A percentile compares a stretch with the other conserved stretches of the same genome.
These are phyloP conservation scores for Fallopia convolvulus DNA, from an alignment of 148 eudicot species.

Conservation along the genomic window DNA sequence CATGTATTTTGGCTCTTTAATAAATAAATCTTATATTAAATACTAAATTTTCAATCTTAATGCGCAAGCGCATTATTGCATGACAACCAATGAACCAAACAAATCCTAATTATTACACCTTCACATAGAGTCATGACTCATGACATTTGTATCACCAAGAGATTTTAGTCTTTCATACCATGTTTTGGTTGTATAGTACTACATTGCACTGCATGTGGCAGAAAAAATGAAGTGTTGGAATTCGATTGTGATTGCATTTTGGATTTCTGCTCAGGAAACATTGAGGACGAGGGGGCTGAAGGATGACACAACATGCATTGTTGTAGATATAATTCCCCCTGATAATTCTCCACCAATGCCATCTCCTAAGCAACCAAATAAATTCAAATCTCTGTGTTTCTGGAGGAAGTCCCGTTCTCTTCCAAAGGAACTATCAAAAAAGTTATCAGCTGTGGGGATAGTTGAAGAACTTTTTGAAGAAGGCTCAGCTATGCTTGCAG, in stretches of 20 bases:
- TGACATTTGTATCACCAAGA: background rate
- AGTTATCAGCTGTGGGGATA: conserved; percentile 60
- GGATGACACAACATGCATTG: conserved; percentile 86
- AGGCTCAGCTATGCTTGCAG: conserved; percentile 92
- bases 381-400: conserved; percentile 45
- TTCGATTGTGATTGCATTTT: background rate
- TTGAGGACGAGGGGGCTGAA: conserved; percentile 67
- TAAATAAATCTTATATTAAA: too few species aligned
- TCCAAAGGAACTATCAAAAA: conserved; percentile 47
- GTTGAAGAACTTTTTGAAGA: conserved; percentile 94
- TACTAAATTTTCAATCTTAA: too few species aligned
- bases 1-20: too few species aligned
- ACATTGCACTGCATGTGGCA: background rate
- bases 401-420: conserved; percentile 45
- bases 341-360: conserved; percentile 30
- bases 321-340: conserved; percentile 80
- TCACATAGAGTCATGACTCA: background rate
- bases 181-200: background rate
- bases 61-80: too few species aligned
- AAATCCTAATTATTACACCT: background rate
- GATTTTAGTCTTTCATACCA: background rate
- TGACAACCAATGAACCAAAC: too few species aligned
- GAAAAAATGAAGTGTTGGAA: background rate
- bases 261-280: conserved; percentile 45
- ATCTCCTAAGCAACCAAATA: conserved; percentile 49